Conservation (phyloP, 163 green algal genomes). For the Trebouxiophyceae sp. region DNA sequence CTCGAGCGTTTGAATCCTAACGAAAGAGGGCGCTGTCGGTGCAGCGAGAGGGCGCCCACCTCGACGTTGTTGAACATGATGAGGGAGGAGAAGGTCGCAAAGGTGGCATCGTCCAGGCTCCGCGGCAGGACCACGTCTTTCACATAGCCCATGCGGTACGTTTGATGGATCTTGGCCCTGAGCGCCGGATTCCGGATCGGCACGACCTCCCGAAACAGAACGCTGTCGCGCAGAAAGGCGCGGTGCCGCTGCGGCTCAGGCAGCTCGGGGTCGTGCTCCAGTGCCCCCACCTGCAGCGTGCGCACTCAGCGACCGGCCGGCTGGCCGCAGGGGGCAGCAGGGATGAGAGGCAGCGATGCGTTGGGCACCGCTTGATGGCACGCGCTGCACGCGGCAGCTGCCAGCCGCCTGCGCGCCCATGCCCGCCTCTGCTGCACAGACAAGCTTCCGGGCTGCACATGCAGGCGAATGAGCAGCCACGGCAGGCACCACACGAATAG, state of each 20-base stretch:
- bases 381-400: too few relatives aligned
- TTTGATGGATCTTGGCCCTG: slow-evolving; percentile 89
- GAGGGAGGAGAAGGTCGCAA: slow-evolving; percentile 83
- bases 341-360: too few relatives aligned
- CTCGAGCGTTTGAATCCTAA: too few relatives aligned
- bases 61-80: slow-evolving; percentile 97
- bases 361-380: too few relatives aligned
- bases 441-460: too few relatives aligned
- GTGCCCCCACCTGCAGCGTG: slow-evolving; percentile 13
- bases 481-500: too few relatives aligned
- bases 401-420: too few relatives aligned
- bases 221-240: slow-evolving; percentile 55
- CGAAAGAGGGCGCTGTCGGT: too few relatives aligned
- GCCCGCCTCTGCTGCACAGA: too few relatives aligned
- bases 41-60: slow-evolving; percentile 33
- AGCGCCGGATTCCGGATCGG: slow-evolving; percentile 66
- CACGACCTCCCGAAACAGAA: slow-evolving; percentile 81
- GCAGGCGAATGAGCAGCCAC: too few relatives aligned
- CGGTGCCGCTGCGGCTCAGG: slow-evolving; percentile 62
- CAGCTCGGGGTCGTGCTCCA: slow-evolving; percentile 87
- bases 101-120: slow-evolving; percentile 89
- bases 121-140: slow-evolving; percentile 92
- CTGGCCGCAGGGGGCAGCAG: too few relatives aligned
- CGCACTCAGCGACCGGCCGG: too few relatives aligned
- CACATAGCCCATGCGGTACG: slow-evolving; percentile 73